These are phyloP conservation scores for Corymbia maculata DNA, from an alignment of 345 rosid species.

Conservation along the genomic window DNA sequence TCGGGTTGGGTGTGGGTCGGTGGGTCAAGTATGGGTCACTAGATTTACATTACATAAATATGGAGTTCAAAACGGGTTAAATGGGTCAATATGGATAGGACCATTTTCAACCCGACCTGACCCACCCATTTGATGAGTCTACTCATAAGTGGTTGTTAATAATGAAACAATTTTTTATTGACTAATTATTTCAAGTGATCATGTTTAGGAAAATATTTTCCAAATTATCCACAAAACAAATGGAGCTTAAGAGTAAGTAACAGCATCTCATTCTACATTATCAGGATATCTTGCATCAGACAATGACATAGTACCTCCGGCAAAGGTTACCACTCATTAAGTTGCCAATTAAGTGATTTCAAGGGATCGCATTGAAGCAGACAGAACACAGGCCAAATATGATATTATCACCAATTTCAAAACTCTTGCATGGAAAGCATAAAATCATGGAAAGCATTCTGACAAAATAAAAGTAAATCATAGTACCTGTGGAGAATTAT, in stretches of 20 bases:
- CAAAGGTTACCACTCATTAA: background rate
- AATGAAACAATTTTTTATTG: background rate
- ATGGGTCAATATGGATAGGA: too few species aligned
- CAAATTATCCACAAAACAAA: background rate
- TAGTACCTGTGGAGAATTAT: constrained; percentile 96
- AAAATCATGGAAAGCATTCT: background rate
- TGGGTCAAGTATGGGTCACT: too few species aligned
- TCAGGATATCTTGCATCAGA: background rate
- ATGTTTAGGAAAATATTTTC: background rate
- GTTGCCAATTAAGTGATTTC: background rate
- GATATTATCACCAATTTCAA: background rate
- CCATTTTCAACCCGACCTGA: too few species aligned
- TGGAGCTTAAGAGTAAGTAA: background rate
- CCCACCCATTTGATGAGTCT: too few species aligned
- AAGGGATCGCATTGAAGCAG: background rate
- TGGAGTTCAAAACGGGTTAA: too few species aligned
- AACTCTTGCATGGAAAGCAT: background rate
- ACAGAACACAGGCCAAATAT: background rate
- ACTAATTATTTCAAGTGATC: background rate
- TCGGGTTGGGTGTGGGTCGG: too few species aligned
- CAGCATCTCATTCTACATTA: background rate
- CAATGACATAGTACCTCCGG: background rate
- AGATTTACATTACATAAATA: too few species aligned
- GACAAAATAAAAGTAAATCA: background rate
- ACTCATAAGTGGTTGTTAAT: background rate